Evolutionary conservation across 495 filamentous ascomycete genomes (phyloP), one percentile per base, ranked within the genome.

Genomic region (Rhypophila decipiens): DNA sequence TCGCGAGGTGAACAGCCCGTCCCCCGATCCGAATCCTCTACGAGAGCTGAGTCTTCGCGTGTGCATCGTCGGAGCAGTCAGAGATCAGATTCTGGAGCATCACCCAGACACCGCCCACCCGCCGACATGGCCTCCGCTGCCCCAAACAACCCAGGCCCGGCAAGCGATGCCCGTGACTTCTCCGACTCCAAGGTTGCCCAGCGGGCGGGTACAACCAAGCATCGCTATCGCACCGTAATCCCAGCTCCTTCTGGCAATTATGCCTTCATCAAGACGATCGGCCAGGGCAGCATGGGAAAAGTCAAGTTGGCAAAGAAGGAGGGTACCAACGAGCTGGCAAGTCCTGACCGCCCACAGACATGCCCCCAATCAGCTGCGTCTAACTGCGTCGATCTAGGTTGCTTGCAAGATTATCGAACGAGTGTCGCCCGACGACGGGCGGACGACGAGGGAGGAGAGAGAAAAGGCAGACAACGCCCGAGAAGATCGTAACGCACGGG

Each of bases 351-450:
- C 46, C 53, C 31, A 13, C 35, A 39, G 2, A 21, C 2, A 29
- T 38, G n/a, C 24, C 15, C 31, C 15, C 3, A 35, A 13, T 44
- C 49, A 58, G 51, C n/a, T n/a, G 59, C 47, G n/a, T 31, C 20
- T 42, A 18, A 13, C 17, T 49, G n/a, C 15, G n/a, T 33, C 22
- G 31, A 27, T 41, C 17, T 57, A 95, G 90, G 90, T 95, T 46
- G 93, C 93, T 17, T 86, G 96, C 57, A 99, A 98, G 68, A 97
- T 99, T 52, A 90, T 99, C 24, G 90, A 94, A n/a, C 78, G 94
- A 47, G 75, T 76, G 9, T 89, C 87, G 46, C 85, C 80, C 29
- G 89, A 95, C 61, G 88, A 96, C 45, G 67, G 67, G 18, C 73
- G 74, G 44, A 86, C 87, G 61, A 90, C 70, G 60, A 75, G 76